Evolutionary conservation across 495 filamentous ascomycete genomes (phyloP).

Genomic region (Aspergillus ostianus): DNA sequence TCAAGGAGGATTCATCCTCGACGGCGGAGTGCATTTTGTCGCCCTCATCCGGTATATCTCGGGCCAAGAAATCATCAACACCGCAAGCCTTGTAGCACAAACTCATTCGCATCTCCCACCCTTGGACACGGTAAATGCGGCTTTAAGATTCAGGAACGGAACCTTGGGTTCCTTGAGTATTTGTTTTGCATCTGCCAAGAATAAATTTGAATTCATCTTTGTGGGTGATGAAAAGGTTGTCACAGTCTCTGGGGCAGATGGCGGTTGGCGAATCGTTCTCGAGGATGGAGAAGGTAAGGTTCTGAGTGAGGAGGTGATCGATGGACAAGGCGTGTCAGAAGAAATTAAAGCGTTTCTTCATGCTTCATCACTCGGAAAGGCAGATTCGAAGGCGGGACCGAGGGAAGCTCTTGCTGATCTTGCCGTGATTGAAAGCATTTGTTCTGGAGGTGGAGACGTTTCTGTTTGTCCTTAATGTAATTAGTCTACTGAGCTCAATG

Average conservation of each 20-base stretch:
- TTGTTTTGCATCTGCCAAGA: neutral
- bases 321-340: conserved; percentile 6
- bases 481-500: neutral
- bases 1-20: conserved; percentile 70
- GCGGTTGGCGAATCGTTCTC: neutral
- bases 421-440: neutral
- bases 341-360: conserved; percentile 4
- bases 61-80: conserved; percentile 38
- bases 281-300: neutral
- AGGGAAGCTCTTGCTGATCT: conserved; percentile 6
- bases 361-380: neutral
- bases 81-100: conserved; percentile 55
- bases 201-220: conserved; percentile 6
- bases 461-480: neutral
- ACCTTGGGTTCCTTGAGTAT: neutral
- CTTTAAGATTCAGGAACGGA: conserved; percentile 24
- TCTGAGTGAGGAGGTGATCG: conserved; percentile 1
- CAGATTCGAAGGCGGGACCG: neutral
- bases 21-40: conserved; percentile 68
- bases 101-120: conserved; percentile 59
- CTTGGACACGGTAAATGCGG: conserved; percentile 62
- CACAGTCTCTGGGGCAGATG: neutral
- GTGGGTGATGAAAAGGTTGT: conserved; percentile 4
- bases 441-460: neutral
- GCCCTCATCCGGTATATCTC: conserved; percentile 56